Evolutionary conservation across 257 asterid genomes (phyloP), one percentile per base, ranked within the genome.

Genomic region (Solanum paucissectum): DNA sequence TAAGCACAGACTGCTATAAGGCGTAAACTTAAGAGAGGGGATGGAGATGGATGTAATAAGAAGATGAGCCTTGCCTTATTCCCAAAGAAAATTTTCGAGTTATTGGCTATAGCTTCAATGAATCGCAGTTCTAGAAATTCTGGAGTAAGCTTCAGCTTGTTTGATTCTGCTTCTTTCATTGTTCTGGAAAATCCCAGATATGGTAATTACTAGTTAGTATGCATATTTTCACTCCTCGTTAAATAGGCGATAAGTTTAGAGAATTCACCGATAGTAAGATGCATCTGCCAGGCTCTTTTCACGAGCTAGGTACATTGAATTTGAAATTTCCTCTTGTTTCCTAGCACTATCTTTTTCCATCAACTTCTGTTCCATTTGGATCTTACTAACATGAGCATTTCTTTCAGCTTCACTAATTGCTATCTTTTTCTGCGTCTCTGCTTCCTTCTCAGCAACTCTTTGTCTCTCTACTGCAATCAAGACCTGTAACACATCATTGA

Each of bases 281-380:
- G 99, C 99, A 89, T 97, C 99, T 29, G 99, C 98, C 95, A 96
- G 93, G 91, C 99, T 96, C 92, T 92, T 96, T 91, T 97, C 99
- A 55, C 98, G 98, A 74, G 98, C 99, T 66, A 93, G 89, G 92
- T 94, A 96, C 95, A 97, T 97, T 3, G 96, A 20, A 88, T 97
- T 97, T 72, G 99, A 91, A 86, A 97, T 96, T 92, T 97, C 99
- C 88, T 95, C 99, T 92, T 96, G 94, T 93, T 87, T 95, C 94
- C 98, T 96, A 20, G 92, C 72, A 88, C 99, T 96, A 89, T 97
- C 99, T 91, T 95, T 97, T 91, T 97, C 99, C 95, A 88, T 94
- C 93, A 97, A 92, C 91, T 93, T 97, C 89, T 94, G 98, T 88
- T 95, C 99, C 99, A 96, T 97, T 88, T 94, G 98, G 84, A 97